Evolutionary conservation across 768 basidiomycete species (phyloP).

Genomic region (Tremella fuciformis): DNA sequence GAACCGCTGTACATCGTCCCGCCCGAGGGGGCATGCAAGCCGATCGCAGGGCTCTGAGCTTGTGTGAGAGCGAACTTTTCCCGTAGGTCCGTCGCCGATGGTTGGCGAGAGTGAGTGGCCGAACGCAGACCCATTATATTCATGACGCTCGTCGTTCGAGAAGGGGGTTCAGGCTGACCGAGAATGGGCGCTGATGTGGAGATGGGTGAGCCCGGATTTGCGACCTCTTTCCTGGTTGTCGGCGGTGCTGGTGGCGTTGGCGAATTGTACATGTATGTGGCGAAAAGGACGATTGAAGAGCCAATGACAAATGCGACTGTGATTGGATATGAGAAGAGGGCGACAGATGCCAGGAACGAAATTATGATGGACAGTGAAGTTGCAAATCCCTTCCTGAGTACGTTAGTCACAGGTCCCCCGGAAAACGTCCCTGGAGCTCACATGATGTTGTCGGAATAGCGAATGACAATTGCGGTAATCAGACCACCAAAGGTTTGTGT

Average conservation of each 20-base stretch:
- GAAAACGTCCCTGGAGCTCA: constrained; percentile 20
- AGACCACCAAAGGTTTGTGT: constrained; percentile 90
- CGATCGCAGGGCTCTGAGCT: background rate
- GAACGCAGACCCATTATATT: constrained; percentile 39
- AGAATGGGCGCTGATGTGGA: constrained; percentile 43
- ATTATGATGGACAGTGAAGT: constrained; percentile 91
- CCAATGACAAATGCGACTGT: constrained; percentile 82
- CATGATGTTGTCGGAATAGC: constrained; percentile 75
- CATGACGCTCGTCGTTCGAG: constrained; percentile 40
- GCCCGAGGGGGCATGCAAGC: too few species aligned
- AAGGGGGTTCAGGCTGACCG: constrained; percentile 45
- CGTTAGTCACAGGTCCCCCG: constrained; percentile 52
- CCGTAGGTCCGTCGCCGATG: constrained; percentile 7
- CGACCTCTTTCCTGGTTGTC: constrained; percentile 36
- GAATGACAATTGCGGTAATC: constrained; percentile 89
- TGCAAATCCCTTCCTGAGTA: constrained; percentile 79
- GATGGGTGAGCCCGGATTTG: constrained; percentile 48
- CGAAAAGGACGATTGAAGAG: constrained; percentile 73
- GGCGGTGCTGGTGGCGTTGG: constrained; percentile 53
- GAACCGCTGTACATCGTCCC: too few species aligned
- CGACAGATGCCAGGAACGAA: constrained; percentile 87
- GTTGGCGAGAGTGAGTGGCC: constrained; percentile 7
- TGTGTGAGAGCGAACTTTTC: constrained; percentile 2
- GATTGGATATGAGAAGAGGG: constrained; percentile 83
- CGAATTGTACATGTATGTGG: constrained; percentile 90